Conservation (phyloP, 768 basidiomycete genomes). For the Rhodotorula sphaerocarpa region DNA sequence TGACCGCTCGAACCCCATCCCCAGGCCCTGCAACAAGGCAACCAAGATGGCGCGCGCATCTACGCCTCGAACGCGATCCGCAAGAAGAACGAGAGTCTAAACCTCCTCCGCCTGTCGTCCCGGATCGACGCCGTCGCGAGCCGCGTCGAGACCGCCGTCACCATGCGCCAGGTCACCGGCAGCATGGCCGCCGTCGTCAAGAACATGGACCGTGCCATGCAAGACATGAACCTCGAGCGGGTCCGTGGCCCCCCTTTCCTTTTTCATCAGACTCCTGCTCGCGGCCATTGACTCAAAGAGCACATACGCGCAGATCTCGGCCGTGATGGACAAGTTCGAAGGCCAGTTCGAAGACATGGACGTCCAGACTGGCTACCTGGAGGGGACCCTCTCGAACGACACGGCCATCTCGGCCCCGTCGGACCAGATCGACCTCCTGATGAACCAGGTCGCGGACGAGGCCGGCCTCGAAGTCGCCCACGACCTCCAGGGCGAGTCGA, state of each 20-base stretch:
- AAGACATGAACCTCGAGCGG: conserved; percentile 94
- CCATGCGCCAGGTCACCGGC: conserved; percentile 85
- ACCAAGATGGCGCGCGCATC: conserved; percentile 92
- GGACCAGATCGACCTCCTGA: conserved; percentile 86
- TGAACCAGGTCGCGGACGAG: conserved; percentile 93
- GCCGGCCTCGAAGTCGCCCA: conserved; percentile 92
- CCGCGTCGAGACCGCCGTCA: conserved; percentile 94
- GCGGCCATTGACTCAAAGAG: neutral
- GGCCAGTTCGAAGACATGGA: conserved; percentile 91
- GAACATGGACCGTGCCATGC: conserved; percentile 99
- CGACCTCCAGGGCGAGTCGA: conserved; percentile 60
- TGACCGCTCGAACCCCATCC: neutral
- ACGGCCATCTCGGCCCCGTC: conserved; percentile 90
- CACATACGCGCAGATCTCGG: conserved; percentile 63
- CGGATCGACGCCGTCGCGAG: conserved; percentile 89
- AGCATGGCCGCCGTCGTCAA: conserved; percentile 93
- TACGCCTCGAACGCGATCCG: conserved; percentile 97
- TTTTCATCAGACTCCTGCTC: too few species aligned
- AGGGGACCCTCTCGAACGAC: conserved; percentile 86
- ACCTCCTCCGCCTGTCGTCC: conserved; percentile 73
- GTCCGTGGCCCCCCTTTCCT: conserved; percentile 48
- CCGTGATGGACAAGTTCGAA: conserved; percentile 99
- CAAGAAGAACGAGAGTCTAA: conserved; percentile 91
- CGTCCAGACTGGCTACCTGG: conserved; percentile 97
- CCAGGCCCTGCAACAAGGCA: conserved; percentile 91